A percentile compares a stretch with the other conserved stretches of the same genome.
phyloP scores from a whole-genome alignment of 345 rosid genomes.

The Rhizophora mangle region DNA sequence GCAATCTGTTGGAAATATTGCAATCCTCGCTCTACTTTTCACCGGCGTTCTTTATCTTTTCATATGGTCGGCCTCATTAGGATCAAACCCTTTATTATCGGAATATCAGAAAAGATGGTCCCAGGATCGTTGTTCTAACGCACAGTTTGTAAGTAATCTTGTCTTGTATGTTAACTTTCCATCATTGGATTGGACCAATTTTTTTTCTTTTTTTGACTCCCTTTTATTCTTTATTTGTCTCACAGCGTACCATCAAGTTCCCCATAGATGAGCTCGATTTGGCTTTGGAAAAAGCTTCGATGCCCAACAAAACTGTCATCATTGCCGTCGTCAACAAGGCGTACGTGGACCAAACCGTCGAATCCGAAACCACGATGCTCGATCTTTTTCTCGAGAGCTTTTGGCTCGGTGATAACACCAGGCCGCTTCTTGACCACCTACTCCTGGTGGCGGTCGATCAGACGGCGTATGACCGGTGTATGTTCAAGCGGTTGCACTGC shows the following conservation, averaged over 20 bases:
- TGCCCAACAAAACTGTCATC: conserved; percentile 31
- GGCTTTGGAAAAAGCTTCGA: conserved; percentile 44
- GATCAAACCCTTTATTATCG: conserved; percentile 20
- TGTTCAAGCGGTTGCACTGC: conserved; percentile 21
- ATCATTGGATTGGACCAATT: too few relatives aligned
- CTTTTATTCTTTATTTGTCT: too few relatives aligned
- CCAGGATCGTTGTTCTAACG: not conserved
- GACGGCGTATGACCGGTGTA: conserved; percentile 20
- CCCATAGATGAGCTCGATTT: conserved; percentile 44
- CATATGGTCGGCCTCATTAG: conserved; percentile 17
- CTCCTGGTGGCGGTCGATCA: conserved; percentile 25
- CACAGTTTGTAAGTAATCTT: conserved; percentile 28
- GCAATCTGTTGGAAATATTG: conserved; percentile 13
- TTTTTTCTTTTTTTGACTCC: too few relatives aligned
- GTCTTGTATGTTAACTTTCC: too few relatives aligned
- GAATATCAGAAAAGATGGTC: not conserved
- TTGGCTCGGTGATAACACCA: conserved; percentile 26
- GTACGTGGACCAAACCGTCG: conserved; percentile 15
- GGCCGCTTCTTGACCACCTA: conserved; percentile 21
- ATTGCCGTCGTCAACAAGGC: conserved; percentile 28
- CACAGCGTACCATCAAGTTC: not conserved
- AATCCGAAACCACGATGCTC: conserved; percentile 19
- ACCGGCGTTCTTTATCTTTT: conserved; percentile 37
- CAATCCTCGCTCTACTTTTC: conserved; percentile 31
- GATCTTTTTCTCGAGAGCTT: conserved; percentile 30